Percentiles rank a stretch among this genome's conserved stretches.
Evolutionary conservation across 2,329 filamentous ascomycete genomes (phyloP).

Genomic region (Epichloe gansuensis): DNA sequence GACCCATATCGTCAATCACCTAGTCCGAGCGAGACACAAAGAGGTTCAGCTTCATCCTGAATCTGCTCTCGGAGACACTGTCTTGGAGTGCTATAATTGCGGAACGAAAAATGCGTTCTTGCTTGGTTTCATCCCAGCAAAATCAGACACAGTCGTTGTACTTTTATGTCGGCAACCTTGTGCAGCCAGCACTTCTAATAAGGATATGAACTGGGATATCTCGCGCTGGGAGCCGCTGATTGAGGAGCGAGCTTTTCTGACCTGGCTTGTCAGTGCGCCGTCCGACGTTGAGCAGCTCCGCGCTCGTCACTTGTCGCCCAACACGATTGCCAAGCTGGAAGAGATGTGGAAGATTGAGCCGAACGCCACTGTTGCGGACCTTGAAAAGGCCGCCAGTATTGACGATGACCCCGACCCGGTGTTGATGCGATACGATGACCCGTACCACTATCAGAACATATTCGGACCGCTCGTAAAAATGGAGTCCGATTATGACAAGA

Average conservation of each 20-base stretch:
- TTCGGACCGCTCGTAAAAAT: conserved; percentile 98
- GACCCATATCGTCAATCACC: conserved; percentile 95
- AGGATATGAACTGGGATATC: conserved; percentile 99
- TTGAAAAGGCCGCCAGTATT: conserved; percentile 82
- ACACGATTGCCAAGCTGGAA: conserved; percentile 91
- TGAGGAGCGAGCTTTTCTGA: conserved; percentile 86
- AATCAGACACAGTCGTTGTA: conserved; percentile 96
- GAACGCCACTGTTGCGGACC: conserved; percentile 72
- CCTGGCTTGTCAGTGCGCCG: conserved; percentile 82
- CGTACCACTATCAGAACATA: conserved; percentile 97
- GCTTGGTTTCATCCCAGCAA: conserved; percentile 94
- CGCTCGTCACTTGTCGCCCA: conserved; percentile 80
- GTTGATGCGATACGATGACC: conserved; percentile 86
- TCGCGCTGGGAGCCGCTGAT: conserved; percentile 96
- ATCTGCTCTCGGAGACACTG: conserved; percentile 87
- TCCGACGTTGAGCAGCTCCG: conserved; percentile 93
- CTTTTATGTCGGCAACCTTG: conserved; percentile 93
- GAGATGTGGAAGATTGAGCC: conserved; percentile 98
- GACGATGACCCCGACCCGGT: conserved; percentile 94
- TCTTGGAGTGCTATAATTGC: conserved; percentile 97
- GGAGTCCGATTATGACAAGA: conserved; percentile 97
- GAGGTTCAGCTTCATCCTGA: conserved; percentile 94
- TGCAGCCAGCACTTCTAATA: conserved; percentile 84
- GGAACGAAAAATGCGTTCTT: conserved; percentile 99
- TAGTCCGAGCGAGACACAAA: conserved; percentile 94